Base-by-base conservation (phyloP, 169 alveolate genomes). In the Amoebophrya sp. region DNA sequence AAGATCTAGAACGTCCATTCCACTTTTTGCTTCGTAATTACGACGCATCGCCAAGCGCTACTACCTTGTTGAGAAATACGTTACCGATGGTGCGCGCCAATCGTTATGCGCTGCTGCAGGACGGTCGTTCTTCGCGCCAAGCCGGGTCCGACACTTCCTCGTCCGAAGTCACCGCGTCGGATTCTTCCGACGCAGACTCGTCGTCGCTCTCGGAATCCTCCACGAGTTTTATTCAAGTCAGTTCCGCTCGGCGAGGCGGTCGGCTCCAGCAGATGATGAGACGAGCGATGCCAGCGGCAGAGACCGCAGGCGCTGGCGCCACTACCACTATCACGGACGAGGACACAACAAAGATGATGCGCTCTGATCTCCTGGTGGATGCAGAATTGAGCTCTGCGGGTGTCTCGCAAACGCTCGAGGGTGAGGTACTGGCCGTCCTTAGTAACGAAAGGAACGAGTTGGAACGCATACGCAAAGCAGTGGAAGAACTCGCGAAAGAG, bases 201-300 rank as follows among this genome's bases (percentile, higher is more conserved):
- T 53, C 76, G 76, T n/a, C n/a, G n/a, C n/a, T n/a, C n/a, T 53
- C 76, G 76, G 76, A 53, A 53, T 53, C 76, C 76, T 53, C 76
- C n/a, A 53, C 76, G n/a, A 53, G 76, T 53, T 53, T 53, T 23
- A 53, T 23, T 53, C 76, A 53, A 53, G 76, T 53, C 23, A 23
- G 76, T 53, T 53, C 76, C 76, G 76, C 76, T 53, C 76, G n/a
- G 76, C 76, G 23, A 23, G 76, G 76, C 23, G 76, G 76, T 53
- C 10, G 76, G n/a, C n/a, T n/a, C n/a, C n/a, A n/a, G 76, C 76
- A 53, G 76, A 53, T 53, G 76, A 53, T 53, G 76, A 53, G 76
- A 53, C n/a, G 76, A 23, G 76, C 76, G 76, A 53, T 14, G 76
- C 76, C 76, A 53, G 76, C n/a, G 10, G 76, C n/a, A 53, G n/a